Percentiles rank a stretch among this genome's conserved stretches.
phyloP scores from a whole-genome alignment of 1,284 basidiomycete genomes.

The Malassezia obtusa region DNA sequence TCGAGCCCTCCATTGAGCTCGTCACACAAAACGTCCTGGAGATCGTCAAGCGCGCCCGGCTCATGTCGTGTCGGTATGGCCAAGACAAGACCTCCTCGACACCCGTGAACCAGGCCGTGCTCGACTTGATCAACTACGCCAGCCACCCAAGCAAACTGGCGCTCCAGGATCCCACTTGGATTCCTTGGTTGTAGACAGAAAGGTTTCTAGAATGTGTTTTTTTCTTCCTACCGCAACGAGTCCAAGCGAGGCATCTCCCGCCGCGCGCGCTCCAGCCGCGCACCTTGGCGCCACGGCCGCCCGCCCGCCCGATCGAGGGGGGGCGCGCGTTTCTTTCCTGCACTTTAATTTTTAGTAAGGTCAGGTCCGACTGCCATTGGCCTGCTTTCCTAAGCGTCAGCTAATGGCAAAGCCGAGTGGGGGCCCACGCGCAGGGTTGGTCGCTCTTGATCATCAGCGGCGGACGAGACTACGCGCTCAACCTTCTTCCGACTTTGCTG shows the following conservation, averaged over 20 bases:
- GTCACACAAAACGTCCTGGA: slow-evolving; percentile 67
- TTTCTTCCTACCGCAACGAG: neutral
- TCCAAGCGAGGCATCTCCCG: neutral
- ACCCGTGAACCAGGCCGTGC: slow-evolving; percentile 61
- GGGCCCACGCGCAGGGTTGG: too few relatives aligned
- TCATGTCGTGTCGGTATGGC: slow-evolving; percentile 72
- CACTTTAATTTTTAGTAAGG: too few relatives aligned
- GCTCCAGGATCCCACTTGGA: slow-evolving; percentile 51
- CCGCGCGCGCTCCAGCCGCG: neutral
- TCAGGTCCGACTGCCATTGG: too few relatives aligned
- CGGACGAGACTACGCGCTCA: too few relatives aligned
- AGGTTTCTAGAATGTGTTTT: neutral
- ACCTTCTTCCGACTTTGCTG: too few relatives aligned
- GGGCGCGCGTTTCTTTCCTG: too few relatives aligned
- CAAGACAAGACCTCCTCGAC: slow-evolving; percentile 56
- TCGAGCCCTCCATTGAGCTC: slow-evolving; percentile 55
- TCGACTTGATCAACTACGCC: slow-evolving; percentile 65
- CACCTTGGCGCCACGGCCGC: neutral
- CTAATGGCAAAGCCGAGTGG: too few relatives aligned
- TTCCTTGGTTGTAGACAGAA: slow-evolving; percentile 18
- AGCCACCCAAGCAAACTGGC: slow-evolving; percentile 53
- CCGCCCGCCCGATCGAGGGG: too few relatives aligned
- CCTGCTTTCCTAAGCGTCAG: too few relatives aligned
- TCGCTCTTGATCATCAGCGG: too few relatives aligned
- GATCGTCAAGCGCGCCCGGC: slow-evolving; percentile 73